Evolutionary conservation across 495 filamentous ascomycete species (phyloP), one percentile per base, ranked within the genome.

Genomic region (Lichina pygmaea): DNA sequence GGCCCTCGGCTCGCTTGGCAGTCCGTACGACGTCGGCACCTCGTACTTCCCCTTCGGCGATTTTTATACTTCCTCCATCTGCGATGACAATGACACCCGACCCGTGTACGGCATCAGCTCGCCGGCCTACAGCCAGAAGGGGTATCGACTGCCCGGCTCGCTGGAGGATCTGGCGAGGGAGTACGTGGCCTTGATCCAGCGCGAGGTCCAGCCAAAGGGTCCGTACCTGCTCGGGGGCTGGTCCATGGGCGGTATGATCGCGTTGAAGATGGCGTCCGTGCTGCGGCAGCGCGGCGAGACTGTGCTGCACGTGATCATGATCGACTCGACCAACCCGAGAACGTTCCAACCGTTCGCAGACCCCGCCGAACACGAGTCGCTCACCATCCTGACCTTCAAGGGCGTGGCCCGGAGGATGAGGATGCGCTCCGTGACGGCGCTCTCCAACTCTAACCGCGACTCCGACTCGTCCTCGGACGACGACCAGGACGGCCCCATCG

Each of bases 221-320:
- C 79, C 80, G 0, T 86, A 84, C 53, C 56, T 66, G 33, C 52
- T 86, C 6, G 68, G 68, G 8, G 80, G 80, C 42, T 64, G 63
- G 65, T 64, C 66, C 41, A 53, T 58, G 3, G 65, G 66, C 0
- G 70, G 68, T 3, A 52, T 68, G 11, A 49, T 60, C 41, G 65
- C 70, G 12, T 67, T 24, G 24, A 24, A 24, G 24, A 24, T 24
- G 24, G 24, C 24, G 24, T 55, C 34, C 10, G 42, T 55, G 16
- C 44, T 55, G 7, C 45, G 51, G 17, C 40, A 38, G 6, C 43
- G 41, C n/a, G 50, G 49, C 44, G 45, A 52, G 36, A 44, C 43
- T 9, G 46, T 54, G 7, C 30, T 46, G 34, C 45, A 54, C 6
- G 53, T 55, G 7, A 33, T 55, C 17, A 39, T 55, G 43, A 54